These are phyloP conservation scores for Sporobolomyces pararoseus DNA, from an alignment of 768 basidiomycete genomes.

Conservation along the genomic window DNA sequence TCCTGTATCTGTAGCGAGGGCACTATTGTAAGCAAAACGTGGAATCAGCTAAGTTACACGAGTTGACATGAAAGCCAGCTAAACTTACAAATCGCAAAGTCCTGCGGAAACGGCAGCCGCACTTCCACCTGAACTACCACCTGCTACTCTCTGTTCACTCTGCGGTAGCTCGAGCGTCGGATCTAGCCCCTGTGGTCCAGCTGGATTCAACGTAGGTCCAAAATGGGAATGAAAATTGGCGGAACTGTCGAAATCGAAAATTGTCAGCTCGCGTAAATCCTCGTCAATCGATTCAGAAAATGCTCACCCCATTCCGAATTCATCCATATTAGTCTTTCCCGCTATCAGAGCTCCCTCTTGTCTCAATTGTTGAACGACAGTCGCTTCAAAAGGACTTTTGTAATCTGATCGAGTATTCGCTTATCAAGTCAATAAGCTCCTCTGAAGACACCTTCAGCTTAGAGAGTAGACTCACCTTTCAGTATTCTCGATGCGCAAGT, in stretches of 20 bases:
- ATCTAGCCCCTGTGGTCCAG: constrained; percentile 12
- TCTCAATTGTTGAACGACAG: constrained; percentile 65
- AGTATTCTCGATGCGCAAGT: constrained; percentile 30
- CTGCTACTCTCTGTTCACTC: constrained; percentile 57
- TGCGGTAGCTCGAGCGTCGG: constrained; percentile 27
- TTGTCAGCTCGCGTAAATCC: not conserved
- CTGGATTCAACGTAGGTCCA: constrained; percentile 75
- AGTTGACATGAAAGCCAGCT: not conserved
- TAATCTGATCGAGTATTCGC: constrained; percentile 56
- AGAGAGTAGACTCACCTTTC: constrained; percentile 4
- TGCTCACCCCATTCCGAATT: constrained; percentile 94
- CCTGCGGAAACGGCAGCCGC: constrained; percentile 86
- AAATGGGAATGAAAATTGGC: constrained; percentile 69
- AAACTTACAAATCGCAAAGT: constrained; percentile 76
- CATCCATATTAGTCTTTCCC: constrained; percentile 93
- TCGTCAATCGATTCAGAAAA: not conserved
- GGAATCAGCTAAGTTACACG: not conserved
- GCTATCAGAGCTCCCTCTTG: constrained; percentile 65
- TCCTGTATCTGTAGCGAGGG: constrained; percentile 89
- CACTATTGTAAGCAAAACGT: constrained; percentile 60
- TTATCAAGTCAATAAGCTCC: not conserved
- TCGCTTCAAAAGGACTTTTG: constrained; percentile 77
- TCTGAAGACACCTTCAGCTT: not conserved
- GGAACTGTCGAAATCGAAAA: constrained; percentile 56
- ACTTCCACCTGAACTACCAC: constrained; percentile 91